phyloP scores from a whole-genome alignment of 148 eudicot species.

The Heliosperma pusillum region DNA sequence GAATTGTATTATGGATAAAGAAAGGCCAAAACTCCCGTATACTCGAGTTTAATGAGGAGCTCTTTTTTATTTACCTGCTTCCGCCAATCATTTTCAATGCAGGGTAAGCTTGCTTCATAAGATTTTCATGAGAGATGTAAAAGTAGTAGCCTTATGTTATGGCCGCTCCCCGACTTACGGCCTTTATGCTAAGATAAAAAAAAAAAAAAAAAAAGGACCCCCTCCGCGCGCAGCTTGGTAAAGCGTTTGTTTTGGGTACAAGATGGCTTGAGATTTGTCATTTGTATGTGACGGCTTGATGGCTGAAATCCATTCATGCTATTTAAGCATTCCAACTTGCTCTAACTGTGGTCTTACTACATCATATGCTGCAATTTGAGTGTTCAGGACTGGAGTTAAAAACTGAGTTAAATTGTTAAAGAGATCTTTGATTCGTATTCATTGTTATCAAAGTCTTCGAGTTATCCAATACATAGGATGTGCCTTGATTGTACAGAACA shows the following conservation, averaged over 20 bases:
- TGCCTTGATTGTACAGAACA: neutral
- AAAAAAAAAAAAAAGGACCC: too few relatives aligned
- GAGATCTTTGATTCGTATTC: neutral
- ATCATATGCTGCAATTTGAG: neutral
- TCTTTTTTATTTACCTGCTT: conserved; percentile 89
- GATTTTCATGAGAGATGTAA: too few relatives aligned
- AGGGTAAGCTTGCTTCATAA: conserved; percentile 49
- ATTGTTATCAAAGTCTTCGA: neutral
- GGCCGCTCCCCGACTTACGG: too few relatives aligned
- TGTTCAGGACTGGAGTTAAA: conserved; percentile 2
- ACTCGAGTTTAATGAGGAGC: conserved; percentile 76
- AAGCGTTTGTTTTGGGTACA: neutral
- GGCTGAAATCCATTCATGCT: conserved; percentile 2
- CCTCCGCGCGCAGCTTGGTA: too few relatives aligned
- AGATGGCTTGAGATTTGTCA: neutral
- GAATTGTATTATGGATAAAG: conserved; percentile 49
- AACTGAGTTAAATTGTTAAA: too few relatives aligned
- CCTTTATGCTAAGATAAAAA: too few relatives aligned
- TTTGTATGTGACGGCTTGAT: neutral
- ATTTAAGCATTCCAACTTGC: neutral
- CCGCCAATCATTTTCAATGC: conserved; percentile 98
- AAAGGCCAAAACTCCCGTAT: conserved; percentile 66
- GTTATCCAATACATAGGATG: neutral
- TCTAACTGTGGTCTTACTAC: neutral
- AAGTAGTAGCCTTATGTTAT: too few relatives aligned